Base-by-base conservation (phyloP, 2,329 filamentous ascomycete species). In the Colletotrichum tropicale region DNA sequence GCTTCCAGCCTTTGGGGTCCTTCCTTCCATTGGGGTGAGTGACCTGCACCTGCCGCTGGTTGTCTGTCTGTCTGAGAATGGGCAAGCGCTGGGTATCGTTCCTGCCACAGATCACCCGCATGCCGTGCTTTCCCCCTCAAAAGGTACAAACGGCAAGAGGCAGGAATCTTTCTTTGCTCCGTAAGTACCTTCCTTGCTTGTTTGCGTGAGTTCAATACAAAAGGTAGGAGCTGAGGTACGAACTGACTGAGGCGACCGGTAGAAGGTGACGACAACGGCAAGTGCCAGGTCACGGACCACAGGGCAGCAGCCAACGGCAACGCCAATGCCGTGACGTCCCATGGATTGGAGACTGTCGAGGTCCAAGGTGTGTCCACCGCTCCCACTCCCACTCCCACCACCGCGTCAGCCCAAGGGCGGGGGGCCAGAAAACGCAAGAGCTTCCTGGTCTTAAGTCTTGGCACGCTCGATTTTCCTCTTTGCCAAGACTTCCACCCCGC, bases 401-500 rank as follows among this genome's bases (percentile, higher is more conserved):
- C 67, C 71, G 65, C 70, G 74, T 76, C 74, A 76, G 73, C 70
- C 70, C 70, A 75, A 70, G 58, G 61, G 74, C 36, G 60, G 74
- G 73, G 65, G 71, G 65, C 60, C 64, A 70, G 61, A 67, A 60
- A 66, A 66, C 62, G 56, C 73, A 75, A 72, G 69, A 75, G 73
- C 73, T 75, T 73, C 70, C 73, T 68, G 73, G 73, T 73, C 73
- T 55, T 64, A 36, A 66, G 73, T 75, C 73, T 75, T 75, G 73
- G 73, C 73, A 75, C 26, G 30, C 43, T 72, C 69, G 73, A 75
- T 75, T 75, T 66, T 16, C 73, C 65, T 75, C 73, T 68, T 73
- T 75, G 73, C 73, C 73, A 75, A 75, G 73, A 75, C 73, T 75
- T 75, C 73, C 73, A 75, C 73, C 73, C 73, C 73, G 73, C 73